phyloP scores from a whole-genome alignment of 108 stramenopile genomes.

The Poteriospumella lacustris region DNA sequence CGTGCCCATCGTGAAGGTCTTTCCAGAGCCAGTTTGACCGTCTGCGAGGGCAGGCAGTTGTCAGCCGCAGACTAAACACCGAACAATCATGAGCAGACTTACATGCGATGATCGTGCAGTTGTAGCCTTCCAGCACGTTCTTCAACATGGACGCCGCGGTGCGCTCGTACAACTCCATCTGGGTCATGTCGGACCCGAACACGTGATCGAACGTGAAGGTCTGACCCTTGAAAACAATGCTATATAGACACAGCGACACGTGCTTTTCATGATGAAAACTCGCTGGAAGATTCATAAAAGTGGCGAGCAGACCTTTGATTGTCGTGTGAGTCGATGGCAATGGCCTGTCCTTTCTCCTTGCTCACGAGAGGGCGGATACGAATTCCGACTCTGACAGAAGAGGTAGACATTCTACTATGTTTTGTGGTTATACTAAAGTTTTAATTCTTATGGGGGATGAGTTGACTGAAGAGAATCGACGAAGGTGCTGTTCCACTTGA shows the following conservation, averaged over 20 bases:
- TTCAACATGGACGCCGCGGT: constrained; percentile 64
- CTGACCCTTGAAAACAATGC: constrained; percentile 36
- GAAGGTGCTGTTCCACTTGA: no score
- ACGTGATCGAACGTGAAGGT: constrained; percentile 45
- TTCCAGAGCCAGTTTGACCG: constrained; percentile 79
- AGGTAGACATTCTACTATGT: no score
- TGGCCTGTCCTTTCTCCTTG: constrained; percentile 28
- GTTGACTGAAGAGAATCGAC: no score
- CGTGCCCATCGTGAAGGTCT: constrained; percentile 72
- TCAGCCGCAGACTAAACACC: no score
- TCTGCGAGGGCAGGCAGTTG: no score
- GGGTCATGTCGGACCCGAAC: constrained; percentile 40
- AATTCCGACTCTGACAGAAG: constrained; percentile 53
- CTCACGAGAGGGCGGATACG: constrained; percentile 43
- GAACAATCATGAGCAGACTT: no score
- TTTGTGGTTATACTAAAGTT: no score
- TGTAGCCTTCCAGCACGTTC: constrained; percentile 78
- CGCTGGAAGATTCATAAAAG: background rate
- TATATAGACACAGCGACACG: constrained; percentile 34
- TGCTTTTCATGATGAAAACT: background rate
- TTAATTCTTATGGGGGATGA: no score
- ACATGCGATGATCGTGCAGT: constrained; percentile 75
- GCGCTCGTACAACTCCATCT: constrained; percentile 57
- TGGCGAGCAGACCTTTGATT: background rate
- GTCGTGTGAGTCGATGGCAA: background rate